Evolutionary conservation across 2,329 filamentous ascomycete species (phyloP).

Genomic region (Whalleya microplaca): DNA sequence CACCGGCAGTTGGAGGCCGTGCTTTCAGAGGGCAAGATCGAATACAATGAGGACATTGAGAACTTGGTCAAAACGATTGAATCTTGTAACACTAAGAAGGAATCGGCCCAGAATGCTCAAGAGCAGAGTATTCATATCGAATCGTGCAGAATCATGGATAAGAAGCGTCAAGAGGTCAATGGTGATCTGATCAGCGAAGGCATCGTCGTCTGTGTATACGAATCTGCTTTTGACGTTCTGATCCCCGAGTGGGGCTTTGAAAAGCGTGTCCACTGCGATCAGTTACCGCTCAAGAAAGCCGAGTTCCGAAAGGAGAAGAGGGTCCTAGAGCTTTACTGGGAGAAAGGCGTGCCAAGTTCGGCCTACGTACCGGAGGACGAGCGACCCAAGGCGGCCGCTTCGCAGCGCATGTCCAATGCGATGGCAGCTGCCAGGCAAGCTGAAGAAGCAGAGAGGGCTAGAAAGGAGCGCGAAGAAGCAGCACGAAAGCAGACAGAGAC

Average conservation of each 20-base stretch:
- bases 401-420: slow-evolving; percentile 74
- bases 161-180: slow-evolving; percentile 81
- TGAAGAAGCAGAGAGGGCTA: slow-evolving; percentile 78
- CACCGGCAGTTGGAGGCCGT: slow-evolving; percentile 92
- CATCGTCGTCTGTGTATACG: slow-evolving; percentile 95
- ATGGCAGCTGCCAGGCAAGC: slow-evolving; percentile 78
- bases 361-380: slow-evolving; percentile 97
- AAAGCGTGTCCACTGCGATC: slow-evolving; percentile 98
- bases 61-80: slow-evolving; percentile 89
- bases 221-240: slow-evolving; percentile 96
- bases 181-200: slow-evolving; percentile 94
- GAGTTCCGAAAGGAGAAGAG: slow-evolving; percentile 97
- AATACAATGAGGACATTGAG: slow-evolving; percentile 89
- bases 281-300: slow-evolving; percentile 97
- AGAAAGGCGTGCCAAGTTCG: slow-evolving; percentile 97
- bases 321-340: slow-evolving; percentile 96
- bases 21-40: slow-evolving; percentile 77
- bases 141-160: slow-evolving; percentile 94
- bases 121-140: slow-evolving; percentile 99
- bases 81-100: slow-evolving; percentile 98
- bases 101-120: slow-evolving; percentile 94
- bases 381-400: slow-evolving; percentile 79
- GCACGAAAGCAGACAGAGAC: slow-evolving; percentile 94
- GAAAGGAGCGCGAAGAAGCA: slow-evolving; percentile 87
- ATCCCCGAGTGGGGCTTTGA: slow-evolving; percentile 99